phyloP scores from a whole-genome alignment of 371 early-diverging fungal species.

The Neoconidiobolus thromboides region DNA sequence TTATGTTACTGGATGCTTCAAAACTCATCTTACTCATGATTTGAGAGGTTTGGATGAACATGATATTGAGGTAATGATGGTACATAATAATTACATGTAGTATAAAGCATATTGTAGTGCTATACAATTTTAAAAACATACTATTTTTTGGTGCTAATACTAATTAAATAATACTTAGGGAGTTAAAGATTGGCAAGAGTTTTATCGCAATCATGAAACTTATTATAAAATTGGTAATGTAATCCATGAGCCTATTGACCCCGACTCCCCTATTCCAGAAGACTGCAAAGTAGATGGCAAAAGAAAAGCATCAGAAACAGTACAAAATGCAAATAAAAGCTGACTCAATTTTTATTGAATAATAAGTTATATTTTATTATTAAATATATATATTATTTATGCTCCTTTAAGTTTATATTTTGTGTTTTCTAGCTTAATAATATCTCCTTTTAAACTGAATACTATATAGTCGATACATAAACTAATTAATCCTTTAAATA shows the following conservation, averaged over 20 bases:
- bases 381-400: too few species aligned
- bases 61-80: slow-evolving; percentile 37
- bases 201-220: slow-evolving; percentile 64
- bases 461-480: too few species aligned
- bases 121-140: too few species aligned
- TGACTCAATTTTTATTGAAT: not conserved
- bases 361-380: too few species aligned
- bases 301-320: not conserved
- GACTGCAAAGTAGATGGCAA: slow-evolving; percentile 23
- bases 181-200: slow-evolving; percentile 68
- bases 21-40: slow-evolving; percentile 85
- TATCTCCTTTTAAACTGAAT: too few species aligned
- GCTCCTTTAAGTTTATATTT: too few species aligned
- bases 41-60: slow-evolving; percentile 52
- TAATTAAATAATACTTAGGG: slow-evolving; percentile 17
- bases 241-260: slow-evolving; percentile 54
- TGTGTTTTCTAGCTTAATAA: too few species aligned
- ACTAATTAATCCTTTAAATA: too few species aligned
- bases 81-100: not conserved
- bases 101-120: too few species aligned
- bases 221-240: slow-evolving; percentile 78
- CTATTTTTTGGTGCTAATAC: not conserved
- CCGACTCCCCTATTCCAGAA: slow-evolving; percentile 56
- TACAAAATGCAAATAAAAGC: not conserved
- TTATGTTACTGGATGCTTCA: slow-evolving; percentile 84